These are phyloP conservation scores for Geosmithia morbida DNA, from an alignment of 2,329 filamentous ascomycete species.

Conservation along the genomic window DNA sequence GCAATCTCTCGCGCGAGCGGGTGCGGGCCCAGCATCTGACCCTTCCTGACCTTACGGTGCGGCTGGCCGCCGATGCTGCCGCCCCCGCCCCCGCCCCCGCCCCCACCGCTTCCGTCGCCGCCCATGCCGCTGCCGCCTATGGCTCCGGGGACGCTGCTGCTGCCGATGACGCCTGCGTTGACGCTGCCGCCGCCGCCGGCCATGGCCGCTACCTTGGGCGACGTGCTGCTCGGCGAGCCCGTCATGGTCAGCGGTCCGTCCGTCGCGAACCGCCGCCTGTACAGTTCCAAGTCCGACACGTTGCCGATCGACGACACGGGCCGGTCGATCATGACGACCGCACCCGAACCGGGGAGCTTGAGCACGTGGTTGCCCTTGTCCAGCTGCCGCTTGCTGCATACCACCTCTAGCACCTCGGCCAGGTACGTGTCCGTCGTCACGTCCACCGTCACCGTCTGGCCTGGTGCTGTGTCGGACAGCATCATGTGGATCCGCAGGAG, in stretches of 20 bases:
- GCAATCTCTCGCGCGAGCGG: conserved; percentile 51
- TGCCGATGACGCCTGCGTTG: conserved; percentile 5
- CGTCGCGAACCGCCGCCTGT: conserved; percentile 59
- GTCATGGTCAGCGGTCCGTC: conserved; percentile 57
- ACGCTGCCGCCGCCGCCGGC: conserved; percentile 23
- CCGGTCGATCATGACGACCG: conserved; percentile 61
- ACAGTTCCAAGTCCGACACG: conserved; percentile 60
- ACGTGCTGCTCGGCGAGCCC: conserved; percentile 54
- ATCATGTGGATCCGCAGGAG: conserved; percentile 59
- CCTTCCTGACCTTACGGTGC: conserved; percentile 34
- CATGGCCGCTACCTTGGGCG: conserved; percentile 32
- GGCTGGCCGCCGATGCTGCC: conserved; percentile 4
- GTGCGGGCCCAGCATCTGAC: conserved; percentile 40
- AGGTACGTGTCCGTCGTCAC: conserved; percentile 75
- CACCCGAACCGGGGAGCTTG: conserved; percentile 60
- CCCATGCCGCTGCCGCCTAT: conserved; percentile 8
- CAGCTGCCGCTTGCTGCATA: conserved; percentile 62
- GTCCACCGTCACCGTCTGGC: conserved; percentile 59
- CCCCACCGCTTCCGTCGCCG: too few species aligned
- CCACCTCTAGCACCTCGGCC: conserved; percentile 64
- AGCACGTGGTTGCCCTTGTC: conserved; percentile 71
- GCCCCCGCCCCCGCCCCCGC: conserved; percentile 13
- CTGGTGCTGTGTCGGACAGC: conserved; percentile 53
- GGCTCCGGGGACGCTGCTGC: conserved; percentile 9
- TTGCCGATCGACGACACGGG: conserved; percentile 68